Evolutionary conservation across 257 asterid species (phyloP).

Genomic region (Solanum medicagineum): DNA sequence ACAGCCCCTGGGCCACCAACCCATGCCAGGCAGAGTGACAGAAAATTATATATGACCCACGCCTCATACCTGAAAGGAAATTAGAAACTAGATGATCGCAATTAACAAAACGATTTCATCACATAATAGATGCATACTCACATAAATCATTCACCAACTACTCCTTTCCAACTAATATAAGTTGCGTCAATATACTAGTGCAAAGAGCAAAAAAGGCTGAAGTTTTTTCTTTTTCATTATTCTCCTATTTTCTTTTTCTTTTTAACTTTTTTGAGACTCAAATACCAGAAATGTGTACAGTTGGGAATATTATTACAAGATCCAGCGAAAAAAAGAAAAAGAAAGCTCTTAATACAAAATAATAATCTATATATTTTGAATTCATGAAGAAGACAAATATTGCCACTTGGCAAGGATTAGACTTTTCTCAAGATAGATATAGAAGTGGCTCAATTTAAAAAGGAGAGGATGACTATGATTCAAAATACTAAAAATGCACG

Average conservation of each 20-base stretch:
- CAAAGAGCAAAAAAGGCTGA: not conserved
- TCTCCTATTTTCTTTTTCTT: no score
- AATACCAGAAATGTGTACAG: not conserved
- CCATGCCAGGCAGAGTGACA: slow-evolving; percentile 97
- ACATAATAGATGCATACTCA: not conserved
- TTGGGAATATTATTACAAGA: not conserved
- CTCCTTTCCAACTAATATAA: not conserved
- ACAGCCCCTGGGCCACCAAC: slow-evolving; percentile 99
- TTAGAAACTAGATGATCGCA: not conserved
- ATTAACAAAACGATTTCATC: not conserved
- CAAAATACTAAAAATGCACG: not conserved
- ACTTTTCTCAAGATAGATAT: not conserved
- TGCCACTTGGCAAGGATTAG: not conserved
- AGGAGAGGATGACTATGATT: not conserved
- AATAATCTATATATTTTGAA: not conserved
- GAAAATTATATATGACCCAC: slow-evolving; percentile 98
- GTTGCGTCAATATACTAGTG: not conserved
- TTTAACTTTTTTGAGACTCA: not conserved
- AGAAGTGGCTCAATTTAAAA: not conserved
- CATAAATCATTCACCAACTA: not conserved
- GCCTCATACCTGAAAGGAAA: slow-evolving; percentile 85
- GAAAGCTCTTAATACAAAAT: not conserved
- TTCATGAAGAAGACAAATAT: not conserved
- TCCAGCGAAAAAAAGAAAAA: not conserved
- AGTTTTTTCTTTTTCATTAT: not conserved